Evolutionary conservation across 2,329 filamentous ascomycete species (phyloP), one percentile per base, ranked within the genome.

Genomic region (Arachnomyces sp.): DNA sequence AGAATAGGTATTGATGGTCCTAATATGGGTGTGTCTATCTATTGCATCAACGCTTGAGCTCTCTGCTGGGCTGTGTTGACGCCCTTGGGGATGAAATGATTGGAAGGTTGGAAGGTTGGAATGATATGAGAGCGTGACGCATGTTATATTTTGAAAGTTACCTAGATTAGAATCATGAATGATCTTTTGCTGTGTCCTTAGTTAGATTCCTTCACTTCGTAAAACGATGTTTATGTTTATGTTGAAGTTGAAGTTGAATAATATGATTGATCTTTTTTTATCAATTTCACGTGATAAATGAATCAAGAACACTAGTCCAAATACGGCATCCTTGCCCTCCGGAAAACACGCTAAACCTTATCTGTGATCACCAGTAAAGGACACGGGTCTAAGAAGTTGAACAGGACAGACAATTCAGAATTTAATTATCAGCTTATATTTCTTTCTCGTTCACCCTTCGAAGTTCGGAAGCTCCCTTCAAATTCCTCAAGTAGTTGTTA

Each of bases 21-120:
- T 32, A 14, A 39, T 34, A 44, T 37, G 53, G 40, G 42, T 52
- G 40, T 51, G 21, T 25, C 21, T 25, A 25, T 25, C 9, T 9
- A 25, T 9, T 25, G 21, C 21, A 9, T 25, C 21, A 25, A 52
- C 50, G 53, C 61, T 66, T 60, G 62, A 66, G 59, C 57, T 63
- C 58, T 60, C 55, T 45, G 39, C 40, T 11, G 30, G n/a, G 21
- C 5, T 25, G 21, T 25, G 21, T 25, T 25, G 21, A 25, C 21
- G 9, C 21, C 21, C 21, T 25, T n/a, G n/a, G 35, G 40, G 18
- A 39, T 33, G 30, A 34, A 42, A 33, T 33, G 40, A 34, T 34
- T 25, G 21, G 21, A 25, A 25, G 21, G n/a, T 38, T 14, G 21
- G 21, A 9, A 29, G 16, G n/a, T 35, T 30, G 7, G 9, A 11